A percentile compares a stretch with the other conserved stretches of the same genome.
These are phyloP conservation scores for Trichoderma semiorbis DNA, from an alignment of 2,329 filamentous ascomycete genomes.

Conservation along the genomic window DNA sequence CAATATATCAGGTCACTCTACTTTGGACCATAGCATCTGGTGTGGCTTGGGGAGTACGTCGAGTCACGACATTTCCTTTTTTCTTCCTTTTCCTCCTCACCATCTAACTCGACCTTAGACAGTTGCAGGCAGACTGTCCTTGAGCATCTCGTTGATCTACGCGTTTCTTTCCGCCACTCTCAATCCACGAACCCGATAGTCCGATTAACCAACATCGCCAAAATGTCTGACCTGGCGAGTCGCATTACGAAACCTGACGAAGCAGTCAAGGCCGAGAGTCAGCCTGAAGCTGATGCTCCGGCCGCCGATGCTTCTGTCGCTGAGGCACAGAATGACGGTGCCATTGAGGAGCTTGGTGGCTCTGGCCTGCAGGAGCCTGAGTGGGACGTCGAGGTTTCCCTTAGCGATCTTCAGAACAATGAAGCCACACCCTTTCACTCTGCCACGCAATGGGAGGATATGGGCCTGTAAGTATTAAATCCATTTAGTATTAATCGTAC, in stretches of 20 bases:
- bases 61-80: slow-evolving; percentile 10
- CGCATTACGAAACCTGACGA: slow-evolving; percentile 47
- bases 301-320: slow-evolving; percentile 23
- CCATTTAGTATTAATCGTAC: not conserved
- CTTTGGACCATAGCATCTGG: not conserved
- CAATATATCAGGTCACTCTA: not conserved
- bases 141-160: not conserved
- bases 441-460: slow-evolving; percentile 76
- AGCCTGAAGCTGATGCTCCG: slow-evolving; percentile 25
- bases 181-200: not conserved
- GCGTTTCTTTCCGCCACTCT: not conserved
- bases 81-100: not conserved
- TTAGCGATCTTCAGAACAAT: slow-evolving; percentile 84
- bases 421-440: slow-evolving; percentile 85
- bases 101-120: not conserved
- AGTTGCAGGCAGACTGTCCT: slow-evolving; percentile 15
- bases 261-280: slow-evolving; percentile 24
- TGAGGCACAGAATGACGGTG: slow-evolving; percentile 37
- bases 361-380: slow-evolving; percentile 65
- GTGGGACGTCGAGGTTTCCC: slow-evolving; percentile 87
- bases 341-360: slow-evolving; percentile 39
- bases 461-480: slow-evolving; percentile 63
- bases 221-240: slow-evolving; percentile 50
- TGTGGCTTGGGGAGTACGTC: not conserved
- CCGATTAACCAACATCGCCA: slow-evolving; percentile 9